A percentile compares a stretch with the other conserved stretches of the same genome.
Conservation (phyloP, 129 eudicot species). For the Artemisia argyi region DNA sequence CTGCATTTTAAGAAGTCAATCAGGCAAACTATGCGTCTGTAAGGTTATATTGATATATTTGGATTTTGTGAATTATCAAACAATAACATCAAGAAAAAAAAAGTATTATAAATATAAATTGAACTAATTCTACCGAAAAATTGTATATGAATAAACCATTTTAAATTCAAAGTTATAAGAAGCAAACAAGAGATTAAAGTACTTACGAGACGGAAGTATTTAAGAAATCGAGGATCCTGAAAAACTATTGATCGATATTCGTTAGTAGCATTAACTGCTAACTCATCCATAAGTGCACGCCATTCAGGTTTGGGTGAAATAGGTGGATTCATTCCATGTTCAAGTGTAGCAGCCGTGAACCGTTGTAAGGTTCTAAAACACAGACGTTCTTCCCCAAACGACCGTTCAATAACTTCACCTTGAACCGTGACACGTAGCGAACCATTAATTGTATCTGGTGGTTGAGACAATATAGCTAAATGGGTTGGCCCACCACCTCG, state of each 20-base stretch:
- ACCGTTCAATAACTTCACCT: slow-evolving; percentile 99
- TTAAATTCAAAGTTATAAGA: too few species aligned
- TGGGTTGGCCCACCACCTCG: slow-evolving; percentile 99
- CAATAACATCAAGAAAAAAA: too few species aligned
- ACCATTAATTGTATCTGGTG: slow-evolving; percentile 89
- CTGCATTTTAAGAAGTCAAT: slow-evolving; percentile 30
- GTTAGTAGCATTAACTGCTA: slow-evolving; percentile 78
- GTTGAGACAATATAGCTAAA: slow-evolving; percentile 95
- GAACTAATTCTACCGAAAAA: too few species aligned
- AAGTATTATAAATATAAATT: too few species aligned
- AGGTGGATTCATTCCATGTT: slow-evolving; percentile 97
- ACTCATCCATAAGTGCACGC: slow-evolving; percentile 89
- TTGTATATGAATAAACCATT: too few species aligned
- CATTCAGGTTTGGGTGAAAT: slow-evolving; percentile 90
- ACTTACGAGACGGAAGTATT: slow-evolving; percentile 98
- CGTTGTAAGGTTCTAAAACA: slow-evolving; percentile 94
- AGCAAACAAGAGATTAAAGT: not conserved
- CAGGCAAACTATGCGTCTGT: not conserved
- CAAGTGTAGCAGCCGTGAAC: slow-evolving; percentile 93
- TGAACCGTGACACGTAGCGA: slow-evolving; percentile 95
- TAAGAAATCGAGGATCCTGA: slow-evolving; percentile 91
- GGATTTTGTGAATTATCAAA: too few species aligned
- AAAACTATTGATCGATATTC: slow-evolving; percentile 86
- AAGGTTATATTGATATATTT: too few species aligned
- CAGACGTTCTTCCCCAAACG: slow-evolving; percentile 92